Conservation (phyloP, 2,329 filamentous ascomycete genomes). For the Fusarium heterosporum region DNA sequence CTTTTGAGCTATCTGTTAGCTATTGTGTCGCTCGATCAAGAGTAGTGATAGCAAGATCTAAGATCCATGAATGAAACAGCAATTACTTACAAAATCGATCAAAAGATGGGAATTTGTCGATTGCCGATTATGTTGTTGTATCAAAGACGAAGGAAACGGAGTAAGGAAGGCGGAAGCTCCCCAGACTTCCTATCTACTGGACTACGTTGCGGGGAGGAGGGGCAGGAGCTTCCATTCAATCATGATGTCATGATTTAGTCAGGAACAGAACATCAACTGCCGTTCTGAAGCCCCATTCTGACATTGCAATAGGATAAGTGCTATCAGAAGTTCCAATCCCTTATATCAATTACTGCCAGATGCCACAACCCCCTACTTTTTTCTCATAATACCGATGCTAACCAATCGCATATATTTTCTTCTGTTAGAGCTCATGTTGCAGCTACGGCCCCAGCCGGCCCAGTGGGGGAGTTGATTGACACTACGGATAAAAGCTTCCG, state of each 20-base stretch:
- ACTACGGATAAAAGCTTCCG: too few relatives aligned
- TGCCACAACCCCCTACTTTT: too few relatives aligned
- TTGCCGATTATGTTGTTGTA: neutral
- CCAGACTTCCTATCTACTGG: neutral
- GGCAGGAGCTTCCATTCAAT: conserved; percentile 28
- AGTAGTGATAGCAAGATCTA: neutral
- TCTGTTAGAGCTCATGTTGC: neutral
- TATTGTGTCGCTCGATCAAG: neutral
- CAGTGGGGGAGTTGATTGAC: neutral
- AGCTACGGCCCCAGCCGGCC: neutral
- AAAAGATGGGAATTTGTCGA: neutral
- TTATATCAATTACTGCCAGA: too few relatives aligned
- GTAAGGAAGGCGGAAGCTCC: conserved; percentile 8
- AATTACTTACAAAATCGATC: conserved; percentile 5
- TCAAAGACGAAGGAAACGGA: neutral
- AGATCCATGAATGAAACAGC: neutral
- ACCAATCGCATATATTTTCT: neutral
- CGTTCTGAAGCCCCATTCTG: neutral
- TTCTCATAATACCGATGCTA: neutral
- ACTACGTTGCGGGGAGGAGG: conserved; percentile 35
- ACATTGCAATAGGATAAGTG: neutral
- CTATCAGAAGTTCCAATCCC: too few relatives aligned
- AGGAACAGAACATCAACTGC: neutral
- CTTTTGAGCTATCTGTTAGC: conserved; percentile 26
- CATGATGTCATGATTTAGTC: conserved; percentile 38